These are phyloP conservation scores for Panicum hallii DNA, from an alignment of 202 grass and related monocot genomes.

Conservation along the genomic window DNA sequence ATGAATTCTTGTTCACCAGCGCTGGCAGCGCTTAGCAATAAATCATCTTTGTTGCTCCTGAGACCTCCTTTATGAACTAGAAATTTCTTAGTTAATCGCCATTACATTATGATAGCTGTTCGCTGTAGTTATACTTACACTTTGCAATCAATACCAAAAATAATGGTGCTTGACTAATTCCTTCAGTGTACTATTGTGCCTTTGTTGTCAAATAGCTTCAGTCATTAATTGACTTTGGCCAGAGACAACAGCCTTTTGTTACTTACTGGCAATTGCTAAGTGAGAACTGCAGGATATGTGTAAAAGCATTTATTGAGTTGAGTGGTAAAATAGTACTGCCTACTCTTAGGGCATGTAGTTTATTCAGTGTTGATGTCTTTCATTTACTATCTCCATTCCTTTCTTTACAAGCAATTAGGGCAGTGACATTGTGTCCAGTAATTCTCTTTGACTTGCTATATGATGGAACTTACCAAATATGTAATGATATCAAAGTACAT, in stretches of 20 bases:
- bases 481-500: neutral
- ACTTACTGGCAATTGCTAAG: slow-evolving; percentile 3
- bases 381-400: neutral
- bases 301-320: neutral
- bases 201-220: neutral
- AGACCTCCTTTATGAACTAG: neutral
- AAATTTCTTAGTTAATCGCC: slow-evolving; percentile 20
- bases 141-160: neutral
- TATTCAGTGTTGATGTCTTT: neutral
- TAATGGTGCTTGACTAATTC: neutral
- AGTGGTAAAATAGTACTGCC: neutral
- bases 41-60: neutral
- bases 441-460: neutral
- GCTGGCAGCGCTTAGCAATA: slow-evolving; percentile 15
- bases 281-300: neutral
- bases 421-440: neutral
- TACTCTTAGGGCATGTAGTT: neutral
- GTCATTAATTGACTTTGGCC: neutral
- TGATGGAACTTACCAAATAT: neutral
- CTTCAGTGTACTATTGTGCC: neutral
- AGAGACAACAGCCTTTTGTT: neutral
- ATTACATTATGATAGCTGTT: neutral
- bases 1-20: slow-evolving; percentile 7
- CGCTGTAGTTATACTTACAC: neutral
- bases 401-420: neutral